These are phyloP conservation scores for Kwoniella newhampshirensis DNA, from an alignment of 768 basidiomycete genomes.

Conservation along the genomic window DNA sequence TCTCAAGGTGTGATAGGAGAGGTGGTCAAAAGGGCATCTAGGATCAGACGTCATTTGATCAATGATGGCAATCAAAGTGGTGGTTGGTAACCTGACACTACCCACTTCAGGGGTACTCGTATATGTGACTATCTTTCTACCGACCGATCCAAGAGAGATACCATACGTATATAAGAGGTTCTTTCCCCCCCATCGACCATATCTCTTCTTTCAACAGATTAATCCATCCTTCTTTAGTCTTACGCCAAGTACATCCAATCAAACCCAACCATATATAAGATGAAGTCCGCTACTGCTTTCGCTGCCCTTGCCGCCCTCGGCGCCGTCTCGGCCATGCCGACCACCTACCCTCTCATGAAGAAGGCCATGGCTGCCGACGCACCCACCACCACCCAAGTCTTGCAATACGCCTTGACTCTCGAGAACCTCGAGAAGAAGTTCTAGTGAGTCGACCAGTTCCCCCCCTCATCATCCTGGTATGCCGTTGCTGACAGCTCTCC, in stretches of 20 bases:
- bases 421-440: slow-evolving; percentile 49
- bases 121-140: no score
- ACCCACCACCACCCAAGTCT: slow-evolving; percentile 30
- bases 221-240: not conserved
- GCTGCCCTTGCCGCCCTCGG: slow-evolving; percentile 29
- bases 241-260: not conserved
- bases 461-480: not conserved
- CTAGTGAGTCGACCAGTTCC: slow-evolving; percentile 34
- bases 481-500: slow-evolving; percentile 2
- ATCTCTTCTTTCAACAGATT: no score
- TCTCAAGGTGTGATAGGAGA: no score
- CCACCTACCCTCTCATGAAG: slow-evolving; percentile 17
- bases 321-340: slow-evolving; percentile 24
- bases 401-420: slow-evolving; percentile 50
- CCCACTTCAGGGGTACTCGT: no score
- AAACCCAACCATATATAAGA: slow-evolving; percentile 11
- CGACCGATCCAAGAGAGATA: no score
- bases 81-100: no score
- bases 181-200: no score
- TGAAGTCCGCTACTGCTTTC: slow-evolving; percentile 23
- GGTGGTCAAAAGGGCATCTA: no score
- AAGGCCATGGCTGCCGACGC: slow-evolving; percentile 15
- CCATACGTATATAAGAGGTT: no score
- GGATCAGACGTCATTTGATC: no score
- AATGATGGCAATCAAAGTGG: no score